Conservation (phyloP, 805 yeast genomes). For the Starmera dryadoides region DNA sequence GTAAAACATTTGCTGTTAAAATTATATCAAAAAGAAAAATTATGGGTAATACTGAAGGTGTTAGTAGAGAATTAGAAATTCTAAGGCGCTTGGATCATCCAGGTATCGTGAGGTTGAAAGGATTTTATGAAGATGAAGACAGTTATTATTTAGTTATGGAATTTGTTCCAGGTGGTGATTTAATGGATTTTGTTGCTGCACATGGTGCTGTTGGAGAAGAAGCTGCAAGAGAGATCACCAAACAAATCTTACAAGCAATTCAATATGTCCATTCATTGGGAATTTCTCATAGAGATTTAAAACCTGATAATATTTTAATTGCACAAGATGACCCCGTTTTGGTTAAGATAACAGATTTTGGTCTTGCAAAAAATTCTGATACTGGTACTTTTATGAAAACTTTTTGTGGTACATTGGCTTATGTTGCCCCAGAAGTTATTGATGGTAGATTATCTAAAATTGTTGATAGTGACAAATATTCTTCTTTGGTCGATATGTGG, state of each 20-base stretch:
- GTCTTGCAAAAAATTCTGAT: slow-evolving; percentile 85
- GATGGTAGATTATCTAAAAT: slow-evolving; percentile 28
- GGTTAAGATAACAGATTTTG: slow-evolving; percentile 94
- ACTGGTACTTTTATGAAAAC: slow-evolving; percentile 86
- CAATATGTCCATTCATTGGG: slow-evolving; percentile 84
- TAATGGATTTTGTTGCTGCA: slow-evolving; percentile 94
- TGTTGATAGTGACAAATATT: slow-evolving; percentile 39
- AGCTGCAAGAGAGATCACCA: slow-evolving; percentile 79
- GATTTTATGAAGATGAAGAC: slow-evolving; percentile 77
- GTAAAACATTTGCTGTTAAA: slow-evolving; percentile 84
- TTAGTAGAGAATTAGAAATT: slow-evolving; percentile 78
- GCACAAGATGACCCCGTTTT: slow-evolving; percentile 86
- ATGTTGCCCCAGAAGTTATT: slow-evolving; percentile 91
- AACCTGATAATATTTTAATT: slow-evolving; percentile 92
- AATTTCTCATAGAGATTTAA: slow-evolving; percentile 92
- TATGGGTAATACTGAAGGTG: slow-evolving; percentile 73
- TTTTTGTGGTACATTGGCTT: slow-evolving; percentile 95
- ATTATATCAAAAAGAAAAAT: slow-evolving; percentile 80
- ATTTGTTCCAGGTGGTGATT: slow-evolving; percentile 91
- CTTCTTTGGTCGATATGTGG: slow-evolving; percentile 95
- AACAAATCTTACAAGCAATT: slow-evolving; percentile 79
- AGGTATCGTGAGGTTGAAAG: slow-evolving; percentile 74
- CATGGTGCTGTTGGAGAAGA: slow-evolving; percentile 90
- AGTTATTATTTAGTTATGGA: slow-evolving; percentile 91
- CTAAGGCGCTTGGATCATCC: slow-evolving; percentile 75